Base-by-base conservation (phyloP, 257 asterid genomes). In the Euphrasia confusa region DNA sequence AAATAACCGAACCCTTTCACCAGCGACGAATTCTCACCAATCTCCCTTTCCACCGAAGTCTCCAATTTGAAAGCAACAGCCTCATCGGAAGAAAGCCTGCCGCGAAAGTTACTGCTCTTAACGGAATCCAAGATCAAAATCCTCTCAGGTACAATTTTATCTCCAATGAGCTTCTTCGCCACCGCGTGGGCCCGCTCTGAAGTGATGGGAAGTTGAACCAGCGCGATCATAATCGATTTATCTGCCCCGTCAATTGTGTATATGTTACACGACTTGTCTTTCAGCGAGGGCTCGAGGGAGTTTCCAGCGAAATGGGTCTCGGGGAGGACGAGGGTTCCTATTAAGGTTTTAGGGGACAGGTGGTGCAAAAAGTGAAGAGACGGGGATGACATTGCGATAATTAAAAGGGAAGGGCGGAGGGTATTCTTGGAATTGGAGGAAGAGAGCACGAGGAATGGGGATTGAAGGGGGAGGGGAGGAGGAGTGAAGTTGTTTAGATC, bases 401-500 rank as follows among this genome's bases (percentile, higher is more conserved):
- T 76, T 58, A 93, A 85, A 66, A 87, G 79, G 61, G 99, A 74
- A 39, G 99, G 99, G 52, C 60, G 14, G 74, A 84, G 78, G 44
- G 28, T 72, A 69, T 80, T 77, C 65, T 73, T 78, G 54, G 75
- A 71, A 59, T 78, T 70, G 7, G 87, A 17, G 42, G 75, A 28
- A 6, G 95, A 76, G 77, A 89, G 75, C 49, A 83, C 68, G 13
- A 89, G 76, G 75, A 89, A 82, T 4, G 97, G 94, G 66, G 83
- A 77, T 7, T 97, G 96, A 48, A 89, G 84, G 67, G 87, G 66
- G 56, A 84, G 86, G 15, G 87, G 82, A 37, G 92, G 85, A 32
- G 87, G 95, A 56, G 97, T 72, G 76, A 93, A 93, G 73, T 85
- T 89, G 85, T 93, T 85, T 50, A 93, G 80, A 71, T 93, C 99